Base-by-base conservation (phyloP, 768 basidiomycete species). In the Agaricus blazei region DNA sequence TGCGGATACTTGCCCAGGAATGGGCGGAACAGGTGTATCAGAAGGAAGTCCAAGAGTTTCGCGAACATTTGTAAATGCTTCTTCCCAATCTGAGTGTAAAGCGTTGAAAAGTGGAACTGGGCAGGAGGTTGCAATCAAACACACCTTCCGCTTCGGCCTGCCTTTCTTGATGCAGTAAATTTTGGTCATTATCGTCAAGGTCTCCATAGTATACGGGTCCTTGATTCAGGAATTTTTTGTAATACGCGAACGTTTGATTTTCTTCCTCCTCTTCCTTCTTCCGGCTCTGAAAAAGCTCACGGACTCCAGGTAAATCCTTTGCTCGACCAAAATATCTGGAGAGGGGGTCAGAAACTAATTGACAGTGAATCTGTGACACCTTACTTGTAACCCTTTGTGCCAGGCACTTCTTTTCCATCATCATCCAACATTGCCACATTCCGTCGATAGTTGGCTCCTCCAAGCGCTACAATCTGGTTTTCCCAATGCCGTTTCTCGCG, bases 401-500 rank as follows among this genome's bases (percentile, higher is more conserved):
- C 94, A 0, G 94, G 95, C 0, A 98, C 94, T 68, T 98, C 94
- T 69, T 89, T 90, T 9, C 96, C 95, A 63, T 96, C 94, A 57
- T 93, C 93, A 65, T 96, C 93, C 62, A 93, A 64, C 90, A 95
- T 95, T 48, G 92, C 87, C 11, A 94, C 90, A 66, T 93, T 97
- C 50, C 96, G 77, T 63, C 92, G 79, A 68, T 98, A 98, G 67
- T 98, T 99, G 23, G 95, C 96, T 59, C 96, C 96, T 45, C 95
- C 95, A 1, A 98, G 75, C 5, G 87, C 86, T n/a, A 98, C 88
- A 49, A 98, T 97, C 68, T 97, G 95, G 62, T 94, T 95, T 74
- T 98, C 96, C 92, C 93, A 98, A 70, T 98, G 95, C 42, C 88
- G 72, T 68, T 98, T 98, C 72, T 99, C 96, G 34, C 96, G 81